Percentiles rank a stretch among this genome's conserved stretches.
phyloP scores from a whole-genome alignment of 2,329 filamentous ascomycete genomes.

The Phoma sp. region DNA sequence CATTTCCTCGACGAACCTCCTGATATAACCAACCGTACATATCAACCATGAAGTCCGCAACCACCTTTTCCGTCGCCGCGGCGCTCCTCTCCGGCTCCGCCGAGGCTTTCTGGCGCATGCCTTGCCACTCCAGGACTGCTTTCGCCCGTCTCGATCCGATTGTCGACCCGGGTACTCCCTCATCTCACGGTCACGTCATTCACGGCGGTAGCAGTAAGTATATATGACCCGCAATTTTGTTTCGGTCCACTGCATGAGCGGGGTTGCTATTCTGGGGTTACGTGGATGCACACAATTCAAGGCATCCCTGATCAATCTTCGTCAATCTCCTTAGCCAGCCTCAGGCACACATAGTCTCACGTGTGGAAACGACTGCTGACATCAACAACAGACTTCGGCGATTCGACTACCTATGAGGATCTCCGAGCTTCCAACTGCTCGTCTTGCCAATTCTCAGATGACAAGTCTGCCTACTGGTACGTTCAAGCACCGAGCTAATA shows the following conservation, averaged over 20 bases:
- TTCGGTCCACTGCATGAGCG: slow-evolving; percentile 15
- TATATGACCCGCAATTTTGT: slow-evolving; percentile 9
- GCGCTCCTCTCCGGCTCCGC: slow-evolving; percentile 50
- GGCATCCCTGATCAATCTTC: slow-evolving; percentile 1
- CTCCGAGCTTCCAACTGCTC: slow-evolving; percentile 72
- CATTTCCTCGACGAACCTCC: slow-evolving; percentile 1
- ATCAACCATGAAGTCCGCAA: slow-evolving; percentile 41
- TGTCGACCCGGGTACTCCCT: slow-evolving; percentile 38
- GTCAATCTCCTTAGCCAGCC: neutral
- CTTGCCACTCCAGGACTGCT: slow-evolving; percentile 68
- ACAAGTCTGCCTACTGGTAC: slow-evolving; percentile 53
- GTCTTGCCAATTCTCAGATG: slow-evolving; percentile 63
- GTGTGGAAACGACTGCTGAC: slow-evolving; percentile 29
- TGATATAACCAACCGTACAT: slow-evolving; percentile 11
- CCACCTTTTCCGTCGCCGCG: slow-evolving; percentile 36
- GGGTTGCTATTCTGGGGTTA: slow-evolving; percentile 4
- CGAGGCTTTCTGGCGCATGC: slow-evolving; percentile 75
- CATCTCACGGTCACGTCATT: slow-evolving; percentile 43
- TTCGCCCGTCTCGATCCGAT: slow-evolving; percentile 63
- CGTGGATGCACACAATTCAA: neutral
- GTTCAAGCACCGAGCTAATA: neutral
- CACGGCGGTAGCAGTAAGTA: slow-evolving; percentile 59
- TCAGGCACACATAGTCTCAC: slow-evolving; percentile 24
- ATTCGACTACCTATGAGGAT: slow-evolving; percentile 67
- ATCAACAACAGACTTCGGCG: slow-evolving; percentile 59